Conservation (phyloP, 177 flowering plant species). For the Vitis hybrid region DNA sequence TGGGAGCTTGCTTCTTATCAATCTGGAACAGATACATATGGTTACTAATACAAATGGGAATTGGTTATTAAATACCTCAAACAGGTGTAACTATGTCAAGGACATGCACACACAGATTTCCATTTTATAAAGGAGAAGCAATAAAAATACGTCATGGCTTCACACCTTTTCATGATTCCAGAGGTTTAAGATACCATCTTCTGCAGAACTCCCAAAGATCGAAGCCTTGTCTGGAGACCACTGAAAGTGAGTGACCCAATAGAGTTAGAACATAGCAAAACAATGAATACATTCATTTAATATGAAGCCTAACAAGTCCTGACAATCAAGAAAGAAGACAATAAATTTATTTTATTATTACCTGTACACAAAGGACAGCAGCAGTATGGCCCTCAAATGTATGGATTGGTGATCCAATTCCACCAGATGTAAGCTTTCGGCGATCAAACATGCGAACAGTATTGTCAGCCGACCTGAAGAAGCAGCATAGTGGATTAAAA, state of each 20-base stretch:
- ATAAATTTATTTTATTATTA: slow-evolving; percentile 3
- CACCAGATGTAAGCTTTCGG: slow-evolving; percentile 57
- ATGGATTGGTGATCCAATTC: slow-evolving; percentile 64
- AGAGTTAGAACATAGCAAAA: too few relatives aligned
- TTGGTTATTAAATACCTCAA: background rate
- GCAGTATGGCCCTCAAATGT: slow-evolving; percentile 73
- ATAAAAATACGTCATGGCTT: background rate
- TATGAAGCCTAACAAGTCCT: too few relatives aligned
- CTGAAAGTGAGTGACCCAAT: slow-evolving; percentile 28
- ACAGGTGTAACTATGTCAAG: background rate
- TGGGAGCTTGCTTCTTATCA: slow-evolving; percentile 35
- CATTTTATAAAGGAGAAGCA: background rate
- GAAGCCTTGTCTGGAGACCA: slow-evolving; percentile 75
- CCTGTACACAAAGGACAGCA: slow-evolving; percentile 83
- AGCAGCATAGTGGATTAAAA: background rate
- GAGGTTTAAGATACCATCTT: slow-evolving; percentile 64
- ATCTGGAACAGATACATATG: slow-evolving; percentile 32
- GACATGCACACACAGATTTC: background rate
- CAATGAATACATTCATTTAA: too few relatives aligned
- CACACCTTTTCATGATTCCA: slow-evolving; percentile 72
- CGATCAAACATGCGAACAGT: slow-evolving; percentile 73
- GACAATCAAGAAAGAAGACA: background rate
- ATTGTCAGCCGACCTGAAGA: slow-evolving; percentile 46
- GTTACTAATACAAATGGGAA: background rate
- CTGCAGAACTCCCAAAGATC: slow-evolving; percentile 78